Base-by-base conservation (phyloP, 1,284 basidiomycete species). In the Cryptococcus wingfieldii region DNA sequence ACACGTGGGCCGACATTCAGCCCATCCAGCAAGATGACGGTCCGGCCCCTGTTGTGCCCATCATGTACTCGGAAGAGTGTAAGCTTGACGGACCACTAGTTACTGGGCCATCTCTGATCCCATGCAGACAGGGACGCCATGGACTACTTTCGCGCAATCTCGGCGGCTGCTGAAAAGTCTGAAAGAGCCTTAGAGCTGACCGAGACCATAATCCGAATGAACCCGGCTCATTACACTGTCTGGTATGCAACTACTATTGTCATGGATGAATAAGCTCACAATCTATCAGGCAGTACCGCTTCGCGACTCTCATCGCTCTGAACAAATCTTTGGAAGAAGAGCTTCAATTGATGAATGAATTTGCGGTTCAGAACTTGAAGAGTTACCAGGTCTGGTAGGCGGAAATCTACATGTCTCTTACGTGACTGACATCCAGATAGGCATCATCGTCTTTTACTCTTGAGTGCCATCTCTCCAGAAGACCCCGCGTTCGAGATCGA, bases 221-320 rank as follows among this genome's bases (percentile, higher is more conserved):
- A 96, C 71, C 90, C 92, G 5, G 90, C 89, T 2, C 94, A 96
- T 72, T 97, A 96, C 71, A 88, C 91, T 48, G 90, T 92, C 61
- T 97, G 93, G 93, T 93, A 54, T 28, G 19, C 1, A 10, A 14
- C 8, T 23, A 23, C 16, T 45, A 6, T 23, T n/a, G 8, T 37
- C 23, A 6, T 38, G 25, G 34, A 39, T 13, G 50, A 23, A 23
- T 48, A 44, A 60, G 31, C 18, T 51, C 13, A 52, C 28, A 53
- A 41, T 14, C 38, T 51, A 31, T 51, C 67, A 95, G 92, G 92
- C 90, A 94, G 78, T 96, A 92, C 75, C 85, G 94, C 42, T 90
- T 91, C 74, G 83, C 87, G 66, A 93, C 89, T 1, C 81, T 96
- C 2, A 63, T 91, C 2, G 82, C 83, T 1, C 76, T 90, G 56